These are phyloP conservation scores for Sugiyamaella floridensis DNA, from an alignment of 805 yeast genomes.

Conservation along the genomic window DNA sequence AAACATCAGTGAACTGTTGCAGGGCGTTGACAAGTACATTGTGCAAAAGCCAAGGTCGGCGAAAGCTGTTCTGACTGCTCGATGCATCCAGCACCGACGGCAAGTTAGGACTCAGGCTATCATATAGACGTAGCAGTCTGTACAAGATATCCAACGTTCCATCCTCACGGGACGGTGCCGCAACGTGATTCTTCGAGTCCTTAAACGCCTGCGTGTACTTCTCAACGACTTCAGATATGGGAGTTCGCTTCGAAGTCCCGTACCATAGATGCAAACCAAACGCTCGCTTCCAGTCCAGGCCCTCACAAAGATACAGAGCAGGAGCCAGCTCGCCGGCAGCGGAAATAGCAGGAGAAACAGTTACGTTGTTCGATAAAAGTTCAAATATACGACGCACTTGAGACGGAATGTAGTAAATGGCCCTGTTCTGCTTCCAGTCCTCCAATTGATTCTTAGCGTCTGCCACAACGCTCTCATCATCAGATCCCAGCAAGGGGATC, in stretches of 20 bases:
- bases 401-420: constrained; percentile 42
- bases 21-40: constrained; percentile 34
- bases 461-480: constrained; percentile 47
- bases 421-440: constrained; percentile 51
- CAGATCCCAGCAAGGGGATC: constrained; percentile 64
- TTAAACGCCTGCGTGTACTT: constrained; percentile 17
- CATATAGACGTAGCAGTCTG: constrained; percentile 15
- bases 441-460: constrained; percentile 57
- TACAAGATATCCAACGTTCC: constrained; percentile 8
- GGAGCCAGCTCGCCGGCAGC: constrained; percentile 10
- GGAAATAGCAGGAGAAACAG: constrained; percentile 23
- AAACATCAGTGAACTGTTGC: constrained; percentile 12
- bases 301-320: constrained; percentile 28
- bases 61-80: constrained; percentile 9
- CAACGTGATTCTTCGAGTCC: constrained; percentile 3
- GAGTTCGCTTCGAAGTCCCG: constrained; percentile 31
- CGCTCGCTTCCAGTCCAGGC: constrained; percentile 59
- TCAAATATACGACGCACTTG: constrained; percentile 54
- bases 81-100: constrained; percentile 9
- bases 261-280: constrained; percentile 58
- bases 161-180: constrained; percentile 4
- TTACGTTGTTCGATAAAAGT: constrained; percentile 43
- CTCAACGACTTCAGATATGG: constrained; percentile 19
- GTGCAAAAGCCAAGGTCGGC: constrained; percentile 43
- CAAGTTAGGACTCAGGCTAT: constrained; percentile 8